These are phyloP conservation scores for Castanea crenata DNA, from an alignment of 306 rosid species.

Conservation along the genomic window DNA sequence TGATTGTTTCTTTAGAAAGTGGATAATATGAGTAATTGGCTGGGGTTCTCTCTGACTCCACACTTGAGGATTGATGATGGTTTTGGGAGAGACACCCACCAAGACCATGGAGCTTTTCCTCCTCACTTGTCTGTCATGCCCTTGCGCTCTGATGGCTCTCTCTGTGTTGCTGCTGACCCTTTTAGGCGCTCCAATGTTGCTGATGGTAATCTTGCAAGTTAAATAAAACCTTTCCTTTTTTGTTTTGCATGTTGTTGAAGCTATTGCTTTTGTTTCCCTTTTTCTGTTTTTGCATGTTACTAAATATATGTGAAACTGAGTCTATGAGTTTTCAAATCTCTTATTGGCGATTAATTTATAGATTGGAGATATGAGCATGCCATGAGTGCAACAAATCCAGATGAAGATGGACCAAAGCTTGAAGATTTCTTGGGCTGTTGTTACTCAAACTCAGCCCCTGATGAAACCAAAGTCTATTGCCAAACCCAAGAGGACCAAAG, in stretches of 20 bases:
- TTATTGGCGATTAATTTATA: conserved; percentile 13
- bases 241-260: conserved; percentile 14
- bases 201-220: conserved; percentile 53
- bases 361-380: conserved; percentile 82
- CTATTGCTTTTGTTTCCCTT: neutral
- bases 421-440: conserved; percentile 88
- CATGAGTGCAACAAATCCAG: conserved; percentile 43
- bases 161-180: conserved; percentile 61
- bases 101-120: conserved; percentile 33
- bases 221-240: neutral
- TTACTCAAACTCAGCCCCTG: conserved; percentile 62
- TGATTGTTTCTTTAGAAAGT: conserved; percentile 23
- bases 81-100: conserved; percentile 52
- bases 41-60: conserved; percentile 91
- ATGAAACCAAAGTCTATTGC: conserved; percentile 51
- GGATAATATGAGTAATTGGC: conserved; percentile 76
- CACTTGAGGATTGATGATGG: conserved; percentile 82
- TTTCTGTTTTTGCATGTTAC: neutral
- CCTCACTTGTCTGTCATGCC: conserved; percentile 74
- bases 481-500: conserved; percentile 35
- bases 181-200: conserved; percentile 40
- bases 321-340: neutral
- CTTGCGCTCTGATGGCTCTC: conserved; percentile 88
- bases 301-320: neutral
- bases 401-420: conserved; percentile 78